Evolutionary conservation across 2,329 filamentous ascomycete genomes (phyloP), one percentile per base, ranked within the genome.

Genomic region (Spiromastix sp.): DNA sequence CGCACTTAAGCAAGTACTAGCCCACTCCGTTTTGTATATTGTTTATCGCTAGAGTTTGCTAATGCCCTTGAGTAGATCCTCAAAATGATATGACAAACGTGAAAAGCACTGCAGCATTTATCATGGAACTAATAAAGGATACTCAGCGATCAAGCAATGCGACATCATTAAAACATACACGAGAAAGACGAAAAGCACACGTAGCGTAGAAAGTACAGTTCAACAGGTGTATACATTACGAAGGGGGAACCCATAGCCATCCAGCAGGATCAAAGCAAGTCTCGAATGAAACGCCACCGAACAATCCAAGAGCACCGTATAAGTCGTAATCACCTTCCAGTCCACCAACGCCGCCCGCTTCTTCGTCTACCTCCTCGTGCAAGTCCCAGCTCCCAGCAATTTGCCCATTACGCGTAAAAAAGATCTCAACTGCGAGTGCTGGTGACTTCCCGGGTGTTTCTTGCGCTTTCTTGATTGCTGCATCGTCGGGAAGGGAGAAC

Each of bases 321-420:
- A 79, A 44, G 51, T 79, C 74, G 43, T 81, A 46, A 74, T 85
- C 51, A 64, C 81, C 48, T 76, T 85, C 54, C 67, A 85, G 53
- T 64, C 81, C 45, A 70, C 75, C 18, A 66, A 82, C 26, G 67
- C 75, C 32, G 62, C 80, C 46, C 67, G 77, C 39, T 46, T 68
- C 64, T 32, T 50, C 51, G 52, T 79, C 74, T 28, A 66, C 46
- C 52, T 79, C 71, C 49, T 79, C 74, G 43, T 76, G 69, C 18
- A 78, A 55, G 52, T 76, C 61, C 75, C 75, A 80, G 2, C 61
- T 59, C 1, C 65, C 69, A 13, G 60, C 65, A 36, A 52, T 58
- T 41, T 52, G 54, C 4, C 74, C 75, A 48, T 76, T 67, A 12
- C 74, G 56, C 5, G 74, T 78, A 40, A 79, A 72, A 47, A 78